These are phyloP conservation scores for Microcera coccophila DNA, from an alignment of 2,329 filamentous ascomycete species.

Conservation along the genomic window DNA sequence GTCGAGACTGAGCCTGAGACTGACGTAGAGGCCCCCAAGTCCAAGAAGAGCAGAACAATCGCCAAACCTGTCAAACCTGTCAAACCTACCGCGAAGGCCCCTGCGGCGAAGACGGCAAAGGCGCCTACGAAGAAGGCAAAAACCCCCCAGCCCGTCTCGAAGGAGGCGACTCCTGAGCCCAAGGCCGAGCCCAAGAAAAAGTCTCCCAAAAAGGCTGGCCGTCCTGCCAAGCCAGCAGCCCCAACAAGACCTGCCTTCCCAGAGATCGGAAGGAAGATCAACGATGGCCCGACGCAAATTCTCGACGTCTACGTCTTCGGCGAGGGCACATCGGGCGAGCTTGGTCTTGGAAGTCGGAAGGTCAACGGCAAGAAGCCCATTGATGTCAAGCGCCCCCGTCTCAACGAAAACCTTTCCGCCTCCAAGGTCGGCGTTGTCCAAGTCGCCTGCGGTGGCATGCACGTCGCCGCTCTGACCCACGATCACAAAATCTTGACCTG, in stretches of 20 bases:
- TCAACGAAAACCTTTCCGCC: conserved; percentile 62
- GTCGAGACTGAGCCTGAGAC: conserved; percentile 27
- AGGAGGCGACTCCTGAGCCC: conserved; percentile 47
- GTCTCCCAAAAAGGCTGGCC: conserved; percentile 13
- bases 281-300: conserved; percentile 57
- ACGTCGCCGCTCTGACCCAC: conserved; percentile 69
- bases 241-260: not conserved
- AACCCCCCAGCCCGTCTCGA: conserved; percentile 62
- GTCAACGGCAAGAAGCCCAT: conserved; percentile 59
- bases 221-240: conserved; percentile 12
- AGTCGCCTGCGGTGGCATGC: conserved; percentile 78
- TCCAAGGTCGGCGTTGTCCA: conserved; percentile 71
- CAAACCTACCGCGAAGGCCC: conserved; percentile 22
- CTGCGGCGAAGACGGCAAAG: conserved; percentile 12
- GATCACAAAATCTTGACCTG: conserved; percentile 81
- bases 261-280: conserved; percentile 64
- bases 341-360: conserved; percentile 69
- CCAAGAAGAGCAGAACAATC: conserved; percentile 27
- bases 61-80: conserved; percentile 26
- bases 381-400: conserved; percentile 76
- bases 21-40: conserved; percentile 25
- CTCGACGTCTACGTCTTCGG: conserved; percentile 79
- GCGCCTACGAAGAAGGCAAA: conserved; percentile 32
- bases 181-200: conserved; percentile 33
- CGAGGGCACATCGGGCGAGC: conserved; percentile 75